A percentile compares a stretch with the other conserved stretches of the same genome.
These are phyloP conservation scores for Euptelea pleiosperma DNA, from an alignment of 164 flowering plant species.

Conservation along the genomic window DNA sequence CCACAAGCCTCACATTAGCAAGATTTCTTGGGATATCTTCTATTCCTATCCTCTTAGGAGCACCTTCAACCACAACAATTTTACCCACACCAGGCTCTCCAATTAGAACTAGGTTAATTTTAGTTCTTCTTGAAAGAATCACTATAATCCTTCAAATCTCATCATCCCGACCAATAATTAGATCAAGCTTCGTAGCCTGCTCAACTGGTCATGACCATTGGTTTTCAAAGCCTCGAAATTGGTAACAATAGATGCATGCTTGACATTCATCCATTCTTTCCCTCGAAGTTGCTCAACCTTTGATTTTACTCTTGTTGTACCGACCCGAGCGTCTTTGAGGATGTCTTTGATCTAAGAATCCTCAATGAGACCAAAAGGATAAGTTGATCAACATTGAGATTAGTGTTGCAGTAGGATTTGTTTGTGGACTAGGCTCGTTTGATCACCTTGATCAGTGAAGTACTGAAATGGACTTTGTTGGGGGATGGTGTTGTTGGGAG, in stretches of 20 bases:
- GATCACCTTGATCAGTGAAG: conserved; percentile 27
- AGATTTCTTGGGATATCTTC: conserved; percentile 75
- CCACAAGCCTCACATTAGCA: conserved; percentile 61
- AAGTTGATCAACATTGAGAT: conserved; percentile 66
- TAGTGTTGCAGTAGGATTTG: conserved; percentile 55
- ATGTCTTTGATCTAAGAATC: conserved; percentile 69
- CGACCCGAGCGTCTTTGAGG: conserved; percentile 64
- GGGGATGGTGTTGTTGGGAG: conserved; percentile 14
- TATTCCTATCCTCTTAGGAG: conserved; percentile 67
- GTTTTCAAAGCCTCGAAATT: conserved; percentile 13
- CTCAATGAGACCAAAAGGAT: conserved; percentile 67
- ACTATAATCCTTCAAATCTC: conserved; percentile 61
- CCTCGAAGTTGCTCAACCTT: conserved; percentile 78
- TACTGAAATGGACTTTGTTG: conserved; percentile 14
- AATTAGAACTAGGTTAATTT: conserved; percentile 73
- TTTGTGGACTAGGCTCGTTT: conserved; percentile 62
- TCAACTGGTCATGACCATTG: conserved; percentile 8
- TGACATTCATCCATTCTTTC: conserved; percentile 9
- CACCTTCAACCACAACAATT: conserved; percentile 73
- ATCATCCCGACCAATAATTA: conserved; percentile 74
- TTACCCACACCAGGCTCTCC: conserved; percentile 85
- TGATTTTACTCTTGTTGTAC: conserved; percentile 44
- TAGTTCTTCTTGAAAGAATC: conserved; percentile 64
- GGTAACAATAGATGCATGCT: conserved; percentile 2
- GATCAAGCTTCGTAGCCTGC: conserved; percentile 67